Percentiles rank a stretch among this genome's conserved stretches.
Evolutionary conservation across 2,329 filamentous ascomycete genomes (phyloP).

Genomic region (Aspergillus proliferans): DNA sequence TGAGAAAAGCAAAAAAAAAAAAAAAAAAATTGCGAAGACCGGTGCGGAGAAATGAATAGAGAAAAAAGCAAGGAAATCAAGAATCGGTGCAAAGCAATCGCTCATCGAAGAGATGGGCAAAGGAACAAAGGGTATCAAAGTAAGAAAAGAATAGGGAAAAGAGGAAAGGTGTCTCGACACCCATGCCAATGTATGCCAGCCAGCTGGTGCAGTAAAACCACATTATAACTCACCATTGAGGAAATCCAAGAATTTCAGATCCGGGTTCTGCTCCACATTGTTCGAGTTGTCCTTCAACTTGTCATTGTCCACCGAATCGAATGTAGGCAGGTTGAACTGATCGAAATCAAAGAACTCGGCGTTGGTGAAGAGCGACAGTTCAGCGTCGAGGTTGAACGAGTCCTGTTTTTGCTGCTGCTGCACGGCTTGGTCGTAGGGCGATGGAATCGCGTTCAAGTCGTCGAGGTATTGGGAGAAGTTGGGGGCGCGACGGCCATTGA

Average conservation of each 20-base stretch:
- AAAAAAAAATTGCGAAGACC: constrained; percentile 2
- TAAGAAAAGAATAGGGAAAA: neutral
- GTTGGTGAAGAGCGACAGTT: constrained; percentile 74
- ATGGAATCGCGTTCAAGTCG: constrained; percentile 67
- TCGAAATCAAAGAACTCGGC: constrained; percentile 78
- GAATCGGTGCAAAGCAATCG: too few relatives aligned
- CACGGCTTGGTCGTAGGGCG: constrained; percentile 56
- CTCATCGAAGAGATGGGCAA: too few relatives aligned
- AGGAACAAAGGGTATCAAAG: neutral
- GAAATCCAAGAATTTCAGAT: constrained; percentile 38
- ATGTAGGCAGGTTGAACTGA: constrained; percentile 30
- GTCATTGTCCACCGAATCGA: constrained; percentile 27
- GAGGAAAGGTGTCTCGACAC: too few relatives aligned
- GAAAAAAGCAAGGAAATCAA: neutral
- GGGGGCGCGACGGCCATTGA: constrained; percentile 68
- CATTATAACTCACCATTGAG: constrained; percentile 33
- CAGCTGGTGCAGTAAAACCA: neutral
- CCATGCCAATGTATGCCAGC: neutral
- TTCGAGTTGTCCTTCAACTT: constrained; percentile 16
- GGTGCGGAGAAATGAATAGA: neutral
- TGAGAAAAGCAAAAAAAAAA: neutral
- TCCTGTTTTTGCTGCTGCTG: constrained; percentile 57
- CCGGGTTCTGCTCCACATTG: constrained; percentile 19
- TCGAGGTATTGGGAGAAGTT: constrained; percentile 88
- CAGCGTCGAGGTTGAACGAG: constrained; percentile 60